Conservation (phyloP, 371 early-diverging fungal species). For the Rhizopus microsporus region DNA sequence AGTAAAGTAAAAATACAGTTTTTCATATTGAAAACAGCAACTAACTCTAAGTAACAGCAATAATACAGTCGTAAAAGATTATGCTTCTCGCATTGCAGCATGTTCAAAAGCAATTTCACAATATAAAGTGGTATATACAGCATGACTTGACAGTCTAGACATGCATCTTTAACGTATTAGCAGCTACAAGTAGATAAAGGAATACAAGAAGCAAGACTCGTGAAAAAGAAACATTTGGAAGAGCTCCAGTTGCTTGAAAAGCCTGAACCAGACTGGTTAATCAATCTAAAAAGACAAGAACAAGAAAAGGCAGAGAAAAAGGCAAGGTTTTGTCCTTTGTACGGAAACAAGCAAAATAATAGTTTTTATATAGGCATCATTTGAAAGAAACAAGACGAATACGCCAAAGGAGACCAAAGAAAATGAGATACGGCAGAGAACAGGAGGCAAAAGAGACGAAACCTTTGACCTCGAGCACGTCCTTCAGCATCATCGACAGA, state of each 20-base stretch:
- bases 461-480: conserved; percentile 54
- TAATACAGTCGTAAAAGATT: not conserved
- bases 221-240: conserved; percentile 34
- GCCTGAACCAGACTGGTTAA: conserved; percentile 43
- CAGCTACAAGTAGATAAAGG: conserved; percentile 35
- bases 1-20: conserved; percentile 1
- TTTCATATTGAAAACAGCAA: not conserved
- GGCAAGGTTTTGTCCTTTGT: not conserved
- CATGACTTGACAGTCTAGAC: not conserved
- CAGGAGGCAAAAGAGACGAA: conserved; percentile 19
- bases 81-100: conserved; percentile 12
- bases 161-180: conserved; percentile 11
- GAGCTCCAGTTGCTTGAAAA: conserved; percentile 26
- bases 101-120: conserved; percentile 10
- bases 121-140: conserved; percentile 20
- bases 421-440: conserved; percentile 3
- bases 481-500: conserved; percentile 63
- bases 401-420: conserved; percentile 6
- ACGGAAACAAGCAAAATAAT: not conserved
- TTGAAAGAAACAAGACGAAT: conserved; percentile 9
- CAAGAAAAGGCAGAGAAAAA: conserved; percentile 11
- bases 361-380: conserved; percentile 5
- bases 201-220: conserved; percentile 23
- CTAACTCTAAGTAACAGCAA: conserved; percentile 1
- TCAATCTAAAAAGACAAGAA: conserved; percentile 18